These are phyloP conservation scores for Stachybotrys elegans DNA, from an alignment of 2,329 filamentous ascomycete species.

Conservation along the genomic window DNA sequence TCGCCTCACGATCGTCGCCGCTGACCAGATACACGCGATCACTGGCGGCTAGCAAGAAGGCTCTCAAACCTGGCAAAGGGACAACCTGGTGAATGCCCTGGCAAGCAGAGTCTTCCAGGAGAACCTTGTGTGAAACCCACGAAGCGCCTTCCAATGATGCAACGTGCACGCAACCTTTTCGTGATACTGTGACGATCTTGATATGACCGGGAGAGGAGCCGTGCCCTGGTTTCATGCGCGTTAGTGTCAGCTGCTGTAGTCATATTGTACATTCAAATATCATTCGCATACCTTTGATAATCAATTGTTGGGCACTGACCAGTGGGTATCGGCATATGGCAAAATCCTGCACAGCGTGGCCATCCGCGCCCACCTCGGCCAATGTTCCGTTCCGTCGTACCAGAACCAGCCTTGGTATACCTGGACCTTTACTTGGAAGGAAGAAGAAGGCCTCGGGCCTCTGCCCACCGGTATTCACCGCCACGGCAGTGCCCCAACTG, in stretches of 20 bases:
- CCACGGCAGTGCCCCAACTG: constrained; percentile 49
- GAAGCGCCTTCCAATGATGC: constrained; percentile 32
- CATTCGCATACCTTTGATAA: constrained; percentile 38
- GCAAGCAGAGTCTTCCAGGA: constrained; percentile 37
- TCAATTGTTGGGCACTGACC: constrained; percentile 41
- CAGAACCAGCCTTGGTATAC: constrained; percentile 48
- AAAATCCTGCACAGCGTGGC: constrained; percentile 33
- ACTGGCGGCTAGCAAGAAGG: constrained; percentile 56
- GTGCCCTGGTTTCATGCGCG: too few species aligned
- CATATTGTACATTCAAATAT: too few species aligned
- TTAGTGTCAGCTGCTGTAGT: too few species aligned
- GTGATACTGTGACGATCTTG: constrained; percentile 40
- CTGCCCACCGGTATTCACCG: constrained; percentile 47
- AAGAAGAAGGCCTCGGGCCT: constrained; percentile 63
- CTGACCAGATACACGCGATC: constrained; percentile 54
- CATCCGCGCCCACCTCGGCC: constrained; percentile 49
- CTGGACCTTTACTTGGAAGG: constrained; percentile 26
- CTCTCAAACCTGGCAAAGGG: constrained; percentile 50
- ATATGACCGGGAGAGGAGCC: constrained; percentile 10
- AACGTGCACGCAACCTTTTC: constrained; percentile 45
- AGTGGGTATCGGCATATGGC: constrained; percentile 49
- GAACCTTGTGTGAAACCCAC: constrained; percentile 47
- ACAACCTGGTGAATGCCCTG: constrained; percentile 49
- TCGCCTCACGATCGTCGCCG: constrained; percentile 36
- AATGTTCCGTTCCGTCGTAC: constrained; percentile 61